Conservation (phyloP, 768 basidiomycete species). For the Suillus cothurnatus region DNA sequence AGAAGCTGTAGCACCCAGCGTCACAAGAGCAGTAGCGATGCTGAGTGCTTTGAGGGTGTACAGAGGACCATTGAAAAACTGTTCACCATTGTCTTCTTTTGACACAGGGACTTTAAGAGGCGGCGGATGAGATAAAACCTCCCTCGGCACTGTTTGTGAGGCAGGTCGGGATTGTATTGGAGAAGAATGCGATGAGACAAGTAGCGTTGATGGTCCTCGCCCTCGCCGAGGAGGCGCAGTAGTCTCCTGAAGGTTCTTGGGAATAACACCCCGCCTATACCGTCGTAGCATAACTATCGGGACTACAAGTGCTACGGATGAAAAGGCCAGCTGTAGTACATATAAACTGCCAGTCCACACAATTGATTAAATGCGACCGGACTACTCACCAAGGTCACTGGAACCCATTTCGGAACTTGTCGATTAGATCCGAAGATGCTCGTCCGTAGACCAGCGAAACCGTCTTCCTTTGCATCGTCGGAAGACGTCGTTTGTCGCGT, state of each 20-base stretch:
- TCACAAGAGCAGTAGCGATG: constrained; percentile 64
- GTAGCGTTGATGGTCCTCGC: not conserved
- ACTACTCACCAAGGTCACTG: constrained; percentile 10
- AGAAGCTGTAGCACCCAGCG: constrained; percentile 44
- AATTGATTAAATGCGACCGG: not conserved
- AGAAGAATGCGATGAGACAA: not conserved
- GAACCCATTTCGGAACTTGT: constrained; percentile 7
- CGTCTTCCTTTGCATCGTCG: not conserved
- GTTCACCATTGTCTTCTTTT: constrained; percentile 15
- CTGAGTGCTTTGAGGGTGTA: constrained; percentile 65
- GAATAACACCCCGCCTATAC: constrained; percentile 9
- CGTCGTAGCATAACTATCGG: constrained; percentile 17
- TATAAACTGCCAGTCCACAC: not conserved
- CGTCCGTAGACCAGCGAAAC: not conserved
- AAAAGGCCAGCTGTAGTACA: constrained; percentile 15
- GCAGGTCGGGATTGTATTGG: not conserved
- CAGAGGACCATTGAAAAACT: constrained; percentile 51
- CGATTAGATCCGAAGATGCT: constrained; percentile 5
- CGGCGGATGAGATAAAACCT: not conserved
- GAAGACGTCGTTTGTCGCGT: constrained; percentile 6
- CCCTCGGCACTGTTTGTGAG: not conserved
- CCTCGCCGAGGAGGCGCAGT: constrained; percentile 13
- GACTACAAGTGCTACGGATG: constrained; percentile 15
- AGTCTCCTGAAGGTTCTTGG: not conserved
- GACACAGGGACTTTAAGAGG: not conserved